Evolutionary conservation across 2,329 filamentous ascomycete genomes (phyloP).

Genomic region (Ilyonectria mors-panacis): DNA sequence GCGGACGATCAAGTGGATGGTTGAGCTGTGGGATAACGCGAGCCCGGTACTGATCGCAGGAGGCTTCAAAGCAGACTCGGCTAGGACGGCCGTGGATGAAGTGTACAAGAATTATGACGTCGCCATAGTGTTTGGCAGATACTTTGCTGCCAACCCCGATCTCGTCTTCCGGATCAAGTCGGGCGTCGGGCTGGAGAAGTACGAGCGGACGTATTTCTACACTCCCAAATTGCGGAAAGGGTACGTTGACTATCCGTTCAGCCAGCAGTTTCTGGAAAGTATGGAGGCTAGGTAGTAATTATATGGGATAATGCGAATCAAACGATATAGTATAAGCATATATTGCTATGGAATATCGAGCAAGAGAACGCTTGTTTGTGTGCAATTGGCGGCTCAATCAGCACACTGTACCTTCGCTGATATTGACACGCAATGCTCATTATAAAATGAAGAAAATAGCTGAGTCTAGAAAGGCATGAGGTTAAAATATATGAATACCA

Average conservation of each 20-base stretch:
- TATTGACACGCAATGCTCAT: too few relatives aligned
- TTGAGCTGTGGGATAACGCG: constrained; percentile 43
- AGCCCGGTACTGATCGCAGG: constrained; percentile 53
- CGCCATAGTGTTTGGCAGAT: constrained; percentile 47
- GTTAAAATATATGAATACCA: too few relatives aligned
- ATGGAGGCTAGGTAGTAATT: not conserved
- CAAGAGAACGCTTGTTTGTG: too few relatives aligned
- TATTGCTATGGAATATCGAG: too few relatives aligned
- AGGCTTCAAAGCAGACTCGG: constrained; percentile 48
- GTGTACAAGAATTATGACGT: constrained; percentile 33
- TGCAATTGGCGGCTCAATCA: too few relatives aligned
- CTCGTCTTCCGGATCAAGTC: constrained; percentile 49
- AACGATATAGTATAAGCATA: too few relatives aligned
- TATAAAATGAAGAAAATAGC: too few relatives aligned
- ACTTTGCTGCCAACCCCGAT: constrained; percentile 51
- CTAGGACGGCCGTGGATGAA: constrained; percentile 47
- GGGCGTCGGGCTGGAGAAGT: constrained; percentile 45
- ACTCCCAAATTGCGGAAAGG: constrained; percentile 33
- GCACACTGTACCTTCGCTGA: too few relatives aligned
- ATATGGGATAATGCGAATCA: not conserved
- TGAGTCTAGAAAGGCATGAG: too few relatives aligned
- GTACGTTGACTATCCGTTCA: constrained; percentile 38
- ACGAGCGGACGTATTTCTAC: constrained; percentile 50
- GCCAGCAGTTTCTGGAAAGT: constrained; percentile 32
- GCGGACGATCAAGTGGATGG: constrained; percentile 50